phyloP scores from a whole-genome alignment of 768 basidiomycete species.

The Russula compacta region DNA sequence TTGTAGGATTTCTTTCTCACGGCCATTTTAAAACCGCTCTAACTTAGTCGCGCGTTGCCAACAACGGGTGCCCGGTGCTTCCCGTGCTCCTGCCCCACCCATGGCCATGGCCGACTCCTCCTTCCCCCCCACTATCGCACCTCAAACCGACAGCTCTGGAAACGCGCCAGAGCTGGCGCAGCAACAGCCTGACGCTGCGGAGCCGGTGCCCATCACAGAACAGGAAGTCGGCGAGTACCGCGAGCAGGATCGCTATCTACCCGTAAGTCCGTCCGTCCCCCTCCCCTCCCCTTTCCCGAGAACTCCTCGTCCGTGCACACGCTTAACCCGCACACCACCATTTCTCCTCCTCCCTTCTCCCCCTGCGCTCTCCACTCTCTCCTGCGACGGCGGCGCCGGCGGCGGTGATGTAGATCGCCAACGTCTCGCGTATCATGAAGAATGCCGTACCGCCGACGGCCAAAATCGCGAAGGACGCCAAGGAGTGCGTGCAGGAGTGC shows the following conservation, averaged over 20 bases:
- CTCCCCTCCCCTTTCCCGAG: not conserved
- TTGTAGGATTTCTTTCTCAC: slow-evolving; percentile 3
- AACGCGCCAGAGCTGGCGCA: slow-evolving; percentile 25
- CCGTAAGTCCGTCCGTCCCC: slow-evolving; percentile 42
- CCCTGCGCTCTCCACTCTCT: not conserved
- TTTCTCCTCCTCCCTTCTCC: too few species aligned
- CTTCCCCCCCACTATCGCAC: slow-evolving; percentile 16
- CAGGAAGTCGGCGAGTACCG: slow-evolving; percentile 90
- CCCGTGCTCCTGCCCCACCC: slow-evolving; percentile 6
- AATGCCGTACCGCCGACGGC: slow-evolving; percentile 78
- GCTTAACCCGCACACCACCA: not conserved
- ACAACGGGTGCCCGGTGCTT: slow-evolving; percentile 9
- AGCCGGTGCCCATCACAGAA: slow-evolving; percentile 73
- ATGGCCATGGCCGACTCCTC: slow-evolving; percentile 11
- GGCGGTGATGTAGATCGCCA: slow-evolving; percentile 69
- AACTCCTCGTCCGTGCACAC: not conserved
- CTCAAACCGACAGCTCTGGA: slow-evolving; percentile 15
- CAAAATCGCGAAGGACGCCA: slow-evolving; percentile 97
- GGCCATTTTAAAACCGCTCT: not conserved
- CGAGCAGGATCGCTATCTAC: slow-evolving; percentile 93
- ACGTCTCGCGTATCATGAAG: slow-evolving; percentile 98
- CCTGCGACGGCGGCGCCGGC: not conserved
- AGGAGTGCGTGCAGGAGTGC: slow-evolving; percentile 97
- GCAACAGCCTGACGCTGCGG: slow-evolving; percentile 29
- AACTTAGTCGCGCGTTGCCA: not conserved